A percentile compares a stretch with the other conserved stretches of the same genome.
Evolutionary conservation across 176 grass and related monocot genomes (phyloP).

Genomic region (Tuctoria greenei): DNA sequence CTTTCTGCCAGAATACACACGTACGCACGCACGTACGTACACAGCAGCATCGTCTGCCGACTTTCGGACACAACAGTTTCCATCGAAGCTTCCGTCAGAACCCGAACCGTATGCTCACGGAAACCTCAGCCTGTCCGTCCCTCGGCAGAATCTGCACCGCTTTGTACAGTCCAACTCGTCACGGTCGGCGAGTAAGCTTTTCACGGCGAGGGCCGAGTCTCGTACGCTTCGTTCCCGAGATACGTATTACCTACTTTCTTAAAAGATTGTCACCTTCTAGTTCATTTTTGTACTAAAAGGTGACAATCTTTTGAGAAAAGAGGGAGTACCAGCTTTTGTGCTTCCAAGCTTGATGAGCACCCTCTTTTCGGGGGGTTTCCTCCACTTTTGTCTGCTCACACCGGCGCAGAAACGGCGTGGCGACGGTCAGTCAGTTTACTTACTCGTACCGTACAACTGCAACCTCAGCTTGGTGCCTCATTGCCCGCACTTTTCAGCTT

Average conservation of each 20-base stretch:
- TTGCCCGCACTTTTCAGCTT: not conserved
- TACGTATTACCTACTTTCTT: too few species aligned
- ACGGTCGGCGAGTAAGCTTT: not conserved
- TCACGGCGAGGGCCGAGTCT: constrained; percentile 17
- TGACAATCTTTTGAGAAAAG: too few species aligned
- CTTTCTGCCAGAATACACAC: not conserved
- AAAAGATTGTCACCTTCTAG: too few species aligned
- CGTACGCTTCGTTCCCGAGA: not conserved
- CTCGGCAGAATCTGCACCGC: not conserved
- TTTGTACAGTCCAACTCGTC: not conserved
- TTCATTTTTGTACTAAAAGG: too few species aligned
- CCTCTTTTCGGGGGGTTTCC: not conserved
- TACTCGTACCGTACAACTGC: not conserved
- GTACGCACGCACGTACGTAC: not conserved
- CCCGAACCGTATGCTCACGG: not conserved
- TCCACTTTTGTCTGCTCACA: not conserved
- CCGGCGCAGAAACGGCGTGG: not conserved
- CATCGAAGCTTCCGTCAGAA: constrained; percentile 26
- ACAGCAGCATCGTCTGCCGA: not conserved
- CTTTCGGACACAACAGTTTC: constrained; percentile 30
- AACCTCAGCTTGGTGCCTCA: not conserved
- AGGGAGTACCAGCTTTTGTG: constrained; percentile 27
- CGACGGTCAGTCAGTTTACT: not conserved
- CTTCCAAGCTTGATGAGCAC: not conserved
- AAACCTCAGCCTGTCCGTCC: not conserved